phyloP scores from a whole-genome alignment of 164 flowering plant genomes.

The Malania oleifera region DNA sequence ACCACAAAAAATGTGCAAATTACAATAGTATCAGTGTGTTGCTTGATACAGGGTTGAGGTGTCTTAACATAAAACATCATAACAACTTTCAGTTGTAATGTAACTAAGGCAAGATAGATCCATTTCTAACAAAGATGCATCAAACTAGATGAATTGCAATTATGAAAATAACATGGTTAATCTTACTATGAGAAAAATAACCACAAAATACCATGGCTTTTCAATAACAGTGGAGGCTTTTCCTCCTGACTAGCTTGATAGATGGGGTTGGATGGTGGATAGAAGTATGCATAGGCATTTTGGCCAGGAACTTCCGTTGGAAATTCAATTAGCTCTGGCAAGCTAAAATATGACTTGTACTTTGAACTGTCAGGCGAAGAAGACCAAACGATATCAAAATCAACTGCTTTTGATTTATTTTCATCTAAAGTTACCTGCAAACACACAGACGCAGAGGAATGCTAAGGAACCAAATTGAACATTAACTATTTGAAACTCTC shows the following conservation, averaged over 20 bases:
- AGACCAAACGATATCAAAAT: slow-evolving; percentile 71
- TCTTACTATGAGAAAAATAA: not conserved
- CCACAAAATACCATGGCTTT: slow-evolving; percentile 68
- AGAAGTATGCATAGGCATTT: slow-evolving; percentile 88
- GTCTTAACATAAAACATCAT: no score
- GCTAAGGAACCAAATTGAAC: not conserved
- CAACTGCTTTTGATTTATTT: slow-evolving; percentile 33
- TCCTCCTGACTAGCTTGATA: slow-evolving; percentile 66
- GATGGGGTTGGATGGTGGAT: slow-evolving; percentile 73
- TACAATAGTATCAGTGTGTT: no score
- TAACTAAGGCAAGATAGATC: no score
- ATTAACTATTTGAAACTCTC: not conserved
- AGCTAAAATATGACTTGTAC: slow-evolving; percentile 58
- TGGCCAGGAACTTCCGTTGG: slow-evolving; percentile 82
- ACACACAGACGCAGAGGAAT: slow-evolving; percentile 1
- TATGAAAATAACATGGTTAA: not conserved
- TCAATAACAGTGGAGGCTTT: slow-evolving; percentile 80
- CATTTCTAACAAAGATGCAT: not conserved
- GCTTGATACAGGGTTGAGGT: no score
- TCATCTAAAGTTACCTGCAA: slow-evolving; percentile 67
- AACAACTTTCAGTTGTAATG: no score
- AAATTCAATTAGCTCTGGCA: slow-evolving; percentile 80
- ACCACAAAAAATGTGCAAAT: no score
- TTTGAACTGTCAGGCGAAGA: slow-evolving; percentile 58
- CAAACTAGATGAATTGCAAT: not conserved